phyloP scores from a whole-genome alignment of 2,329 filamentous ascomycete genomes.

The Penicillium sp. region DNA sequence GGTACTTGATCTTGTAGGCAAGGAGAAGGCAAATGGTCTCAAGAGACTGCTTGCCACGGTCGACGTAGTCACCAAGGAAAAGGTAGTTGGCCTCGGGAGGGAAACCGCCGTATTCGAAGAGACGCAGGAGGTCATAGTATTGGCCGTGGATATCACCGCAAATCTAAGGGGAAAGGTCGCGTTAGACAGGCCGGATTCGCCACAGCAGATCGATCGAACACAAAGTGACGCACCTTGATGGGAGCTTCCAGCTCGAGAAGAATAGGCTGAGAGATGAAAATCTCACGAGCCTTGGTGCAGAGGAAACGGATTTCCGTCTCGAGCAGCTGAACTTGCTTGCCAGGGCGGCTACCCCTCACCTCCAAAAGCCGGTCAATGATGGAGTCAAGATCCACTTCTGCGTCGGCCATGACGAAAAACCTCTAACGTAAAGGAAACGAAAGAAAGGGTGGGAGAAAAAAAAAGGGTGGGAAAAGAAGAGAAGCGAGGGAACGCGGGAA shows the following conservation, averaged over 20 bases:
- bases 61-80: conserved; percentile 98
- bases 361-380: conserved; percentile 98
- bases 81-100: conserved; percentile 99
- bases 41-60: conserved; percentile 97
- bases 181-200: conserved; percentile 17
- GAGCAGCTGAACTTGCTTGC: conserved; percentile 96
- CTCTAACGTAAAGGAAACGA: conserved; percentile 33
- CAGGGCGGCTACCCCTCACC: conserved; percentile 94
- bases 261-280: conserved; percentile 99
- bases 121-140: conserved; percentile 94
- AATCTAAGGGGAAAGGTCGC: conserved; percentile 63
- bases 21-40: conserved; percentile 97
- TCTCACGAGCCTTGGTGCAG: conserved; percentile 98
- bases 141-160: conserved; percentile 99
- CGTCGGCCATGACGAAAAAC: conserved; percentile 67
- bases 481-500: conserved; percentile 27
- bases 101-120: conserved; percentile 98
- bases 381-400: conserved; percentile 96
- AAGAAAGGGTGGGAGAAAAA: conserved; percentile 19
- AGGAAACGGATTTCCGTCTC: conserved; percentile 96
- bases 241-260: conserved; percentile 96
- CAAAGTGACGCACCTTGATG: conserved; percentile 74
- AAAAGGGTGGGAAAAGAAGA: conserved; percentile 21
- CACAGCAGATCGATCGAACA: neutral
- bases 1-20: conserved; percentile 99